phyloP scores from a whole-genome alignment of 108 stramenopile species.

The Skeletonema potamos region DNA sequence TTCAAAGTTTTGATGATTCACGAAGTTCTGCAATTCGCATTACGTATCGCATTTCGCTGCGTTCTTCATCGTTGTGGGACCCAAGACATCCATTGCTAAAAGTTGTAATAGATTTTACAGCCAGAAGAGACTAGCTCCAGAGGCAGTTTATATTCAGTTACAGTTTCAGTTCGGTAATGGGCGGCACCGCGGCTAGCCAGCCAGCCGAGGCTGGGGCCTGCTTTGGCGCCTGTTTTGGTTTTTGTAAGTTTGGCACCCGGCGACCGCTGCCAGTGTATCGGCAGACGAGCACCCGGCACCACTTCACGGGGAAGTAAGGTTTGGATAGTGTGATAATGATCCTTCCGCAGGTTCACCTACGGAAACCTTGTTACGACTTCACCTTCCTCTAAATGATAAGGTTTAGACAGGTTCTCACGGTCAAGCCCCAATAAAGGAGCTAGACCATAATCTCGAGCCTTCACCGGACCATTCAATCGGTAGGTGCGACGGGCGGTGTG shows the following conservation, averaged over 20 bases:
- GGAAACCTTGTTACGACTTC: slow-evolving; percentile 99
- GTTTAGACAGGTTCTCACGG: slow-evolving; percentile 85
- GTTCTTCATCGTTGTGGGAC: slow-evolving; percentile 98
- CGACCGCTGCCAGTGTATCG: slow-evolving; percentile 16
- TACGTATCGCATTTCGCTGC: slow-evolving; percentile 99
- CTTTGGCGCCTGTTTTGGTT: slow-evolving; percentile 12
- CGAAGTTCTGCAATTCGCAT: slow-evolving; percentile 95
- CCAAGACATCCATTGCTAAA: slow-evolving; percentile 98
- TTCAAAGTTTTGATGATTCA: slow-evolving; percentile 96
- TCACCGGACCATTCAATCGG: slow-evolving; percentile 99
- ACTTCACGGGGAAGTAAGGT: slow-evolving; percentile 54
- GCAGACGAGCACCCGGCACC: neutral
- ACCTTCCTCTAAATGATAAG: slow-evolving; percentile 96
- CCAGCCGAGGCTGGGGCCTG: no score
- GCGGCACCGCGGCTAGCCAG: no score
- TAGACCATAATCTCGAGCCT: slow-evolving; percentile 87
- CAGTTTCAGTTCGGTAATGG: no score
- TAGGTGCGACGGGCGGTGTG: slow-evolving; percentile 99
- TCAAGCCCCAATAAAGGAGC: slow-evolving; percentile 68
- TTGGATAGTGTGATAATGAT: slow-evolving; percentile 93
- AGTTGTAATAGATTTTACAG: slow-evolving; percentile 78
- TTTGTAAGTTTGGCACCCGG: neutral
- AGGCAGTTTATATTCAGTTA: no score
- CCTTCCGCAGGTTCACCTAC: slow-evolving; percentile 99
- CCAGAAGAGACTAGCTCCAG: slow-evolving; percentile 24